Evolutionary conservation across 2,329 filamentous ascomycete species (phyloP).

Genomic region (Fusarium sp.): DNA sequence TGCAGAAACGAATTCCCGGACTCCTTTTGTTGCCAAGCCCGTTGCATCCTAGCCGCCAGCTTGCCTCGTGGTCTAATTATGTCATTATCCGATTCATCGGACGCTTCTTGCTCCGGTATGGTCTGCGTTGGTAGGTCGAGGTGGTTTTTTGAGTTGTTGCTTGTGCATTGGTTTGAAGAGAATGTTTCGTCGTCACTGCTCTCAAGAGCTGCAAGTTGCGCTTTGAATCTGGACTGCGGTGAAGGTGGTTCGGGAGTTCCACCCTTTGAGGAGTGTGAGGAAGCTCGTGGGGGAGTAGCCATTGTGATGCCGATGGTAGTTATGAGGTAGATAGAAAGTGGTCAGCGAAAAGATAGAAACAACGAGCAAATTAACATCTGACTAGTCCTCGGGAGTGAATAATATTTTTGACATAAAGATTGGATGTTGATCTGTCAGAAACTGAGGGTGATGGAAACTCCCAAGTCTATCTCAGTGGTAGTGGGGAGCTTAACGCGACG

Average conservation of each 20-base stretch:
- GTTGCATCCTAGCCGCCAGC: conserved; percentile 72
- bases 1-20: neutral
- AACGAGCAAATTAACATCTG: neutral
- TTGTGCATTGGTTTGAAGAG: conserved; percentile 16
- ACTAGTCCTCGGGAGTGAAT: neutral
- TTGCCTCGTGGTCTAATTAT: conserved; percentile 65
- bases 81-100: conserved; percentile 51
- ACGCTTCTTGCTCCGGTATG: conserved; percentile 56
- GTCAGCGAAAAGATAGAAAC: neutral
- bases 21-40: conserved; percentile 34
- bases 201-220: conserved; percentile 61
- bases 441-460: neutral
- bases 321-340: neutral
- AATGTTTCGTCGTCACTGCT: conserved; percentile 58
- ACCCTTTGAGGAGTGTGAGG: conserved; percentile 55
- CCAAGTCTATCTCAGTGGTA: conserved; percentile 37
- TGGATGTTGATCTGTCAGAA: conserved; percentile 9
- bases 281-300: conserved; percentile 55
- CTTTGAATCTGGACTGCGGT: conserved; percentile 64
- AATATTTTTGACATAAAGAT: neutral
- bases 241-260: conserved; percentile 57
- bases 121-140: conserved; percentile 17
- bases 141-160: conserved; percentile 8
- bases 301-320: conserved; percentile 47
- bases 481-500: conserved; percentile 47